Percentiles rank a stretch among this genome's conserved stretches.
phyloP scores from a whole-genome alignment of 2,329 filamentous ascomycete species.

The Colletotrichum salicis region DNA sequence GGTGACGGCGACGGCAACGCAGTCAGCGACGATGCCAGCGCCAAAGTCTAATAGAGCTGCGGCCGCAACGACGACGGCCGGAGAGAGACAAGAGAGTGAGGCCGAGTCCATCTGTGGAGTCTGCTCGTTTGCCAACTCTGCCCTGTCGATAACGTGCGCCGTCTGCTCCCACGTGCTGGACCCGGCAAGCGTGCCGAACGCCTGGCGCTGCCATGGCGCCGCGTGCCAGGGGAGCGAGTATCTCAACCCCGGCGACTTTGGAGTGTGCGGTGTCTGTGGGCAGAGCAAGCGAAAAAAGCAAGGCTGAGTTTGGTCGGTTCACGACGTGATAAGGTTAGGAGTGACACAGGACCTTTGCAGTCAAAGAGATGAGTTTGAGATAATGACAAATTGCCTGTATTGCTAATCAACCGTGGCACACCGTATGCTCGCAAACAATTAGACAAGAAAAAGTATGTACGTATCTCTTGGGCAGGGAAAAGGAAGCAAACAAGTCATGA shows the following conservation, averaged over 20 bases:
- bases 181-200: constrained; percentile 58
- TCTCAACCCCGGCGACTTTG: constrained; percentile 75
- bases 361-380: neutral
- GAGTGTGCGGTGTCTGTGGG: constrained; percentile 77
- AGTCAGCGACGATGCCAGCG: constrained; percentile 14
- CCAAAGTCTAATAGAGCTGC: neutral
- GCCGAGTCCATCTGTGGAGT: constrained; percentile 58
- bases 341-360: constrained; percentile 7
- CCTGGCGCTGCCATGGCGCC: constrained; percentile 72
- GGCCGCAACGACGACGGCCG: neutral
- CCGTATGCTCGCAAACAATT: neutral
- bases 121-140: constrained; percentile 75
- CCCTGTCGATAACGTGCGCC: constrained; percentile 66
- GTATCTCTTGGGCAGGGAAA: neutral
- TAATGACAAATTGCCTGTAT: neutral
- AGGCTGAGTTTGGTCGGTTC: neutral
- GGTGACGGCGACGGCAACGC: constrained; percentile 6
- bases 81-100: neutral
- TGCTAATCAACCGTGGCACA: neutral
- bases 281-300: constrained; percentile 43
- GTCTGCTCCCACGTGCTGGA: constrained; percentile 78
- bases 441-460: neutral
- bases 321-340: neutral
- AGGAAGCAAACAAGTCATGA: constrained; percentile 1
- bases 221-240: constrained; percentile 68